Percentiles rank a stretch among this genome's conserved stretches.
These are phyloP conservation scores for Penicillium sp. DNA, from an alignment of 2,329 filamentous ascomycete genomes.

Conservation along the genomic window DNA sequence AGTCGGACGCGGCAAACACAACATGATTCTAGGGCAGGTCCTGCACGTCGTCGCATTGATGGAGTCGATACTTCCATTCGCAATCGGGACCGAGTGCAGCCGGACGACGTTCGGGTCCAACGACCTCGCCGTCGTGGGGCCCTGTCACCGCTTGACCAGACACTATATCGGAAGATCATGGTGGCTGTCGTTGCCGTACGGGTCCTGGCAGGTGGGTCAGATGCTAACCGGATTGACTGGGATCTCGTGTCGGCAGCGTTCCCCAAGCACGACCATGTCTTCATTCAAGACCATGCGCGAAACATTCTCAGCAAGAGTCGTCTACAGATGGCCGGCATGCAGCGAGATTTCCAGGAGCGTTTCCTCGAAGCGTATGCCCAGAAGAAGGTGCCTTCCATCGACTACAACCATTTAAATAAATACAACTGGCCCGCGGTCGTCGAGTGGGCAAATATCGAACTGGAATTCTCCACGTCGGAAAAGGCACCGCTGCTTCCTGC, in stretches of 20 bases:
- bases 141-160: slow-evolving; percentile 21
- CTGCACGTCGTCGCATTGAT: slow-evolving; percentile 24
- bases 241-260: slow-evolving; percentile 39
- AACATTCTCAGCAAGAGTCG: slow-evolving; percentile 35
- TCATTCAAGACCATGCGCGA: slow-evolving; percentile 36
- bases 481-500: slow-evolving; percentile 40
- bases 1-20: not conserved
- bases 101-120: not conserved
- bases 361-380: slow-evolving; percentile 43
- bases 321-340: slow-evolving; percentile 39
- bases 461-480: slow-evolving; percentile 35
- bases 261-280: slow-evolving; percentile 33
- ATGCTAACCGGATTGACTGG: slow-evolving; percentile 42
- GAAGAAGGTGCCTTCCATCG: slow-evolving; percentile 38
- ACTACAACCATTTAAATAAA: slow-evolving; percentile 38
- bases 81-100: not conserved
- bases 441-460: slow-evolving; percentile 41
- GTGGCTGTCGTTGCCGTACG: slow-evolving; percentile 42
- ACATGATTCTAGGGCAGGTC: not conserved
- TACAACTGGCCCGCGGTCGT: slow-evolving; percentile 45
- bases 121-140: slow-evolving; percentile 11
- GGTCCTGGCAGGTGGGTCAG: slow-evolving; percentile 40
- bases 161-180: slow-evolving; percentile 32
- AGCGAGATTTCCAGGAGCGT: slow-evolving; percentile 42
- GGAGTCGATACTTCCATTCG: slow-evolving; percentile 16